Evolutionary conservation across 1,284 basidiomycete genomes (phyloP).

Genomic region (Sanghuangporus weigelae): DNA sequence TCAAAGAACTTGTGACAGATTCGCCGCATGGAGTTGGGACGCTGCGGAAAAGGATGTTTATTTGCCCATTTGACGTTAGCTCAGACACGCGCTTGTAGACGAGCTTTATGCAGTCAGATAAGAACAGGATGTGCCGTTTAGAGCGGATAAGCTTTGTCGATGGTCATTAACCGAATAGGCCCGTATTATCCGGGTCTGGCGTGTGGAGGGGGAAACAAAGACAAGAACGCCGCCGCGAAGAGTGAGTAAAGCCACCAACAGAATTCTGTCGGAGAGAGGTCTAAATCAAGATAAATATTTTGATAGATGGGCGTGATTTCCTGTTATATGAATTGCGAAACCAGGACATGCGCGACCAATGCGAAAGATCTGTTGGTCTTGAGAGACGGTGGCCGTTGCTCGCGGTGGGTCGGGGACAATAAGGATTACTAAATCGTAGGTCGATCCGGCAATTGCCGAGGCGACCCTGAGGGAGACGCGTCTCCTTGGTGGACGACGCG

Average conservation of each 20-base stretch:
- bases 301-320: no score
- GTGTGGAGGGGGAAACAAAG: constrained; percentile 12
- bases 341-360: no score
- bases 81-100: constrained; percentile 6
- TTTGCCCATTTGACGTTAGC: constrained; percentile 8
- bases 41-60: constrained; percentile 19
- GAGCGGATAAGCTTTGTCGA: constrained; percentile 18
- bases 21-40: constrained; percentile 16
- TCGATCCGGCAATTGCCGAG: neutral
- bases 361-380: no score
- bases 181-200: constrained; percentile 11
- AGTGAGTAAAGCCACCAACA: no score
- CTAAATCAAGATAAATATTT: no score
- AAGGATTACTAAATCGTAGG: neutral
- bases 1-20: constrained; percentile 10
- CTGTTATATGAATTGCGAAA: no score
- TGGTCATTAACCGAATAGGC: constrained; percentile 6
- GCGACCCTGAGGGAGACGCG: constrained; percentile 4
- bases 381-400: no score
- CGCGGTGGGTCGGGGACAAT: neutral
- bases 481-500: constrained; percentile 3
- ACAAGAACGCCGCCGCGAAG: constrained; percentile 7
- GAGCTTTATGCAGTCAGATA: constrained; percentile 21
- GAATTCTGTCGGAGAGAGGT: no score
- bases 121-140: constrained; percentile 22